Percentiles rank a stretch among this genome's conserved stretches.
phyloP scores from a whole-genome alignment of 2,329 filamentous ascomycete genomes.

The Alternaria ethzedia region DNA sequence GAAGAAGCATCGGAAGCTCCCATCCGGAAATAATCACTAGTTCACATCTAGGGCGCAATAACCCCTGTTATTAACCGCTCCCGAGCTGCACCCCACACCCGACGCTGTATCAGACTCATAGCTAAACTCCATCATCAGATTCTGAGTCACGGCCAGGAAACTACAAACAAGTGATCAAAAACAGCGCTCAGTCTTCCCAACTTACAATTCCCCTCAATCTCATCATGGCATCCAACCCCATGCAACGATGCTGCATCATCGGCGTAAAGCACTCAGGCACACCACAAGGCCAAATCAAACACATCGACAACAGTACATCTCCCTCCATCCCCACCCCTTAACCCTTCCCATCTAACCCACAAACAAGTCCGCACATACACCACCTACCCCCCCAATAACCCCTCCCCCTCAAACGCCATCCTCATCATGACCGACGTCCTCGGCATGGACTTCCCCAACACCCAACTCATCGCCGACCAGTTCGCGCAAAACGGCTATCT shows the following conservation, averaged over 20 bases:
- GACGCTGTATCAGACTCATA: background rate
- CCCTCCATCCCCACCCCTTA: background rate
- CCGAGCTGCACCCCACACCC: background rate
- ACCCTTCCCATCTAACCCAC: background rate
- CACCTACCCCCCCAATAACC: slow-evolving; percentile 52
- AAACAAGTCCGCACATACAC: slow-evolving; percentile 62
- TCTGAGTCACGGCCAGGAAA: background rate
- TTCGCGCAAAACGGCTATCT: slow-evolving; percentile 76
- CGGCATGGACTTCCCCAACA: slow-evolving; percentile 61
- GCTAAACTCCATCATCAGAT: background rate
- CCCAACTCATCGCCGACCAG: slow-evolving; percentile 72
- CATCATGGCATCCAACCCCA: slow-evolving; percentile 61
- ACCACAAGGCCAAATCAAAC: slow-evolving; percentile 56
- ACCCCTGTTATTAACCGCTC: background rate
- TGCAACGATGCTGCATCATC: slow-evolving; percentile 55
- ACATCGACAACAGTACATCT: slow-evolving; percentile 53
- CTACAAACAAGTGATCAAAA: background rate
- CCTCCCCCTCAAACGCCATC: slow-evolving; percentile 61
- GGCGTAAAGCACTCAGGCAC: slow-evolving; percentile 61
- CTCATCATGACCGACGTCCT: slow-evolving; percentile 63
- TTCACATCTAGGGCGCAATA: background rate
- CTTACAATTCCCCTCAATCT: background rate
- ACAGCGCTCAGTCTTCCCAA: background rate
- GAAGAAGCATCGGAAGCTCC: background rate
- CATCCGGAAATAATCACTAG: background rate